A percentile compares a stretch with the other conserved stretches of the same genome.
phyloP scores from a whole-genome alignment of 2,329 filamentous ascomycete genomes.

The Calonectria montana region DNA sequence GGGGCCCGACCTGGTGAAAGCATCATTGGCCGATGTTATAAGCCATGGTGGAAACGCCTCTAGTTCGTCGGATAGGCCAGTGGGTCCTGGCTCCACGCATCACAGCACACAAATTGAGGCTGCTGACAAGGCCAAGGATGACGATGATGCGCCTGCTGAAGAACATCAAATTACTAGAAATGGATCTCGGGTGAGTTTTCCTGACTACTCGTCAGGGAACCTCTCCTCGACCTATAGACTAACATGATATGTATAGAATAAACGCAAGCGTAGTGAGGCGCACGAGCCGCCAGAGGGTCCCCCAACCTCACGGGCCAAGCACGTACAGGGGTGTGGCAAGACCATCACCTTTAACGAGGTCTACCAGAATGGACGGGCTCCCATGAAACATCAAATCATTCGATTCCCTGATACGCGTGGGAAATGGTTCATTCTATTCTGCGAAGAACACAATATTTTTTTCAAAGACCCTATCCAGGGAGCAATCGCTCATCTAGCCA shows the following conservation, averaged over 20 bases:
- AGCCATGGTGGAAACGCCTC: not conserved
- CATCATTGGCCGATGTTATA: slow-evolving; percentile 2
- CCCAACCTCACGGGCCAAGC: not conserved
- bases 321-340: not conserved
- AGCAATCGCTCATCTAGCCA: not conserved
- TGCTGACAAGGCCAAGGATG: not conserved
- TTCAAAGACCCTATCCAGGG: not conserved
- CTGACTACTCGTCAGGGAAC: not conserved
- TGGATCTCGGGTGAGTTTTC: not conserved
- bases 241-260: not conserved
- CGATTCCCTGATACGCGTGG: not conserved
- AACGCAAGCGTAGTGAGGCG: not conserved
- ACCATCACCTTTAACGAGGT: not conserved
- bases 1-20: not conserved
- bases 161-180: not conserved
- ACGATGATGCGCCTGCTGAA: not conserved
- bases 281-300: not conserved
- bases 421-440: not conserved
- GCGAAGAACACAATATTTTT: not conserved
- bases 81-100: not conserved
- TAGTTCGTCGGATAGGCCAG: not conserved
- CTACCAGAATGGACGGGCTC: not conserved
- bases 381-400: not conserved
- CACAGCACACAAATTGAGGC: not conserved
- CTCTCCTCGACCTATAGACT: not conserved